Conservation (phyloP, 1,139 yeast species). For the Geotrichum reessii region DNA sequence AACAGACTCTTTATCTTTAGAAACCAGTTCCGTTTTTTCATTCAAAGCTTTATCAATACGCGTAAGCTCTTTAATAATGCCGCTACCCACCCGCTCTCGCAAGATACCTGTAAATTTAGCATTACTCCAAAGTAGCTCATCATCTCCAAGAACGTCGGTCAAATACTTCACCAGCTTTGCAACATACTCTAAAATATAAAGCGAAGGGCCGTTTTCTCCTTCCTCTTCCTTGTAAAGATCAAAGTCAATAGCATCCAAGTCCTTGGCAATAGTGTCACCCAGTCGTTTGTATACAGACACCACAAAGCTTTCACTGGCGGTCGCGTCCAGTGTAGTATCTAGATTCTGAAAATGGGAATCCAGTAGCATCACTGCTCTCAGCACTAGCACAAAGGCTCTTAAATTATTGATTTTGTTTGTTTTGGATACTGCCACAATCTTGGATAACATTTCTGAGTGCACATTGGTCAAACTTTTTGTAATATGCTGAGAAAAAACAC, state of each 20-base stretch:
- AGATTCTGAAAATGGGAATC: constrained; percentile 4
- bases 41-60: constrained; percentile 1
- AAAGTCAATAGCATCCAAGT: background rate
- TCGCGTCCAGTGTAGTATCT: background rate
- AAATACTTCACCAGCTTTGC: constrained; percentile 8
- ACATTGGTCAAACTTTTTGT: constrained; percentile 8
- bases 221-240: constrained; percentile 4
- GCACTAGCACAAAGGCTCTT: constrained; percentile 3
- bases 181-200: constrained; percentile 10
- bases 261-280: constrained; percentile 12
- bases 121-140: constrained; percentile 21
- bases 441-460: constrained; percentile 12
- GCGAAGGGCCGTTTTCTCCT: constrained; percentile 8
- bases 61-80: constrained; percentile 1
- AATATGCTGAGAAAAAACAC: constrained; percentile 7
- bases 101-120: constrained; percentile 13
- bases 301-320: constrained; percentile 1
- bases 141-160: constrained; percentile 21
- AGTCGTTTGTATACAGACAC: constrained; percentile 3
- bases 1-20: background rate
- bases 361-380: constrained; percentile 15
- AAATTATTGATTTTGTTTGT: background rate
- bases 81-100: constrained; percentile 11
- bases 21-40: background rate
- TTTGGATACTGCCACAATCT: constrained; percentile 10